Base-by-base conservation (phyloP, 2,329 filamentous ascomycete genomes). In the Calonectria multiphialidica region DNA sequence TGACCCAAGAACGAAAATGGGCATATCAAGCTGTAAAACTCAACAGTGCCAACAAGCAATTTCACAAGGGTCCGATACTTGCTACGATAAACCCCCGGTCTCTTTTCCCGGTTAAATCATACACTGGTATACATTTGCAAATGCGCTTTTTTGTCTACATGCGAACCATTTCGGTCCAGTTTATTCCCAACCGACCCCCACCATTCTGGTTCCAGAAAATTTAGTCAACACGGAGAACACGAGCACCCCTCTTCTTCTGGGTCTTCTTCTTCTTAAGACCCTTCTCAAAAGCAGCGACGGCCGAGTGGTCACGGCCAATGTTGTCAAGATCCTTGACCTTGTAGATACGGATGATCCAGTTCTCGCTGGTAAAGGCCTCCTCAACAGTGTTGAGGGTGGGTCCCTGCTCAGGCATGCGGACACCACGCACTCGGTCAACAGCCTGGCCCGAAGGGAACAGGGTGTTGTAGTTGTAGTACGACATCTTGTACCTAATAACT, bases 321-420 rank as follows among this genome's bases (percentile, higher is more conserved):
- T 98, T 98, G 87, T 99, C 97, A 72, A 98, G 92, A 80, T 98
- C 96, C 88, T 99, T 99, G 87, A 99, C 97, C 90, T 99, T 99
- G 90, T 98, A 99, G 82, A 99, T 98, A 76, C 97, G 91, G 83
- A 99, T 98, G 84, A 99, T 99, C 97, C 97, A 99, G 90, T 99
- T 99, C 89, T 99, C 97, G 81, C 95, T 98, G 68, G 97, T 99
- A 84, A 98, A 99, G 12, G 97, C 97, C 87, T 99, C 97, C 83
- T 99, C 97, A 57, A 99, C 86, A 5, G 93, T 97, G 85, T 93
- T 95, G 71, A 99, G 92, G 73, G 94, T 90, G 10, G 97, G 97
- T 1, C 95, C 93, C 77, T 95, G 90, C 15, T 95, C 91, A n/a
- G 97, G 97, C 64, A 98, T 87, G 72, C 90, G 91, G 44, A 91